Base-by-base conservation (phyloP, 2,329 filamentous ascomycete species). In the Fusarium solani-melongenae region DNA sequence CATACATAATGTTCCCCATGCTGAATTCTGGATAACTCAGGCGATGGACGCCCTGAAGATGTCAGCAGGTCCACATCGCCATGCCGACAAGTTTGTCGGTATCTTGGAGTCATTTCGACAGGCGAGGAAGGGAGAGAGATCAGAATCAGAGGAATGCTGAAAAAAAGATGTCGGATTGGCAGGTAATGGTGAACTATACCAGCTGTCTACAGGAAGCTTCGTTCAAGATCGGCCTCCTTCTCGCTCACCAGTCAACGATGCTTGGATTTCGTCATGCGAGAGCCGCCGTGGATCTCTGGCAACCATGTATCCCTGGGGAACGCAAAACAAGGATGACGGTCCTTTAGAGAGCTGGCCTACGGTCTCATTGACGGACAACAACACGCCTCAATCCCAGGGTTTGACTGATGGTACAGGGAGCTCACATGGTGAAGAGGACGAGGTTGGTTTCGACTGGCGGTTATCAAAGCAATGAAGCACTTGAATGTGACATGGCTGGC, bases 41-140 rank as follows among this genome's bases (percentile, higher is more conserved):
- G 84, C 86, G 9, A 83, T 89, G n/a, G 74, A 79, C 2, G 85
- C 90, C 49, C 83, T 90, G 78, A 77, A 80, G 4, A 87, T 86
- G 73, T 88, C 87, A 72, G 83, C 86, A 9, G 75, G 82, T 31
- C 81, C 78, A 2, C 88, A 90, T 67, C 82, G 83, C 1, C 86
- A 89, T 73, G 88, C 87, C 3, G 76, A 81, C 5, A 83, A 88
- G 6, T 84, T 89, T 5, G 79, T 83, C 11, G 86, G 85, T 62
- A 89, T 90, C 38, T 78, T 90, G 14, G 81, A 82, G 5, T 84
- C 83, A 7, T 90, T 90, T 68, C 79, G 83, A 9, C 53, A 62
- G 14, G 74, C 71, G 5, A 65, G 77, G 11, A 39, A 57, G 20
- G 56, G 15, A 6, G 51, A 53, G 39, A 36, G 41, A 6, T 62